Conservation (phyloP, 768 basidiomycete species). For the Lepiota brunneoincarnata region DNA sequence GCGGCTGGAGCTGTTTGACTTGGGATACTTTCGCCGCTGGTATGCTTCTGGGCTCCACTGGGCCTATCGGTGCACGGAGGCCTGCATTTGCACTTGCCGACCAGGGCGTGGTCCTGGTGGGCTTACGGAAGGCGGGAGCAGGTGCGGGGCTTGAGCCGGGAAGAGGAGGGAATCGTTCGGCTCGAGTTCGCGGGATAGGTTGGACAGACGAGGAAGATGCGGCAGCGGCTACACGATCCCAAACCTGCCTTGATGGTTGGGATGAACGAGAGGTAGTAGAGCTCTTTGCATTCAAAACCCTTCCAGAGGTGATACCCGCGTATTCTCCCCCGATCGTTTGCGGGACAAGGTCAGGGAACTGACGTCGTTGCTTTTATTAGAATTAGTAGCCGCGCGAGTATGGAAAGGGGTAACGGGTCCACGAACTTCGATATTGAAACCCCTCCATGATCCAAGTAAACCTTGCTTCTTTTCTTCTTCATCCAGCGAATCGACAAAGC, state of each 20-base stretch:
- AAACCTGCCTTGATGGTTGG: slow-evolving; percentile 61
- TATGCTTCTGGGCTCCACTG: slow-evolving; percentile 12
- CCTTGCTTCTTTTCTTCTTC: slow-evolving; percentile 83
- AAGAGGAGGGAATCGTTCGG: slow-evolving; percentile 36
- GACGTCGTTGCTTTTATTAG: slow-evolving; percentile 65
- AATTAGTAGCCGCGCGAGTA: neutral
- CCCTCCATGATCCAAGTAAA: slow-evolving; percentile 75
- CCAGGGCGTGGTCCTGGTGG: slow-evolving; percentile 63
- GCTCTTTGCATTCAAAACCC: slow-evolving; percentile 82
- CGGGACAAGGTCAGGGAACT: slow-evolving; percentile 78
- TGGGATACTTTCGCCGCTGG: slow-evolving; percentile 11
- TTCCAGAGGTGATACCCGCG: slow-evolving; percentile 77
- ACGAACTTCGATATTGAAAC: slow-evolving; percentile 77
- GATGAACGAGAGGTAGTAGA: slow-evolving; percentile 59
- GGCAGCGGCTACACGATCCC: slow-evolving; percentile 89
- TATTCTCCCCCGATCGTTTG: slow-evolving; percentile 61
- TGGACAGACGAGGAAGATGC: slow-evolving; percentile 32
- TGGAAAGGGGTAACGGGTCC: neutral
- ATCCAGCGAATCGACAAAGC: slow-evolving; percentile 74
- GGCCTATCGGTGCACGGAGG: slow-evolving; percentile 13
- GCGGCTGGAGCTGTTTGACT: slow-evolving; percentile 26
- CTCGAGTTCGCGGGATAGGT: slow-evolving; percentile 23
- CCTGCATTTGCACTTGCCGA: slow-evolving; percentile 35
- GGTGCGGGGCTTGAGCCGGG: slow-evolving; percentile 19
- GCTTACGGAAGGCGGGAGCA: slow-evolving; percentile 37